Base-by-base conservation (phyloP, 2,329 filamentous ascomycete species). In the Juglanconis oblonga region DNA sequence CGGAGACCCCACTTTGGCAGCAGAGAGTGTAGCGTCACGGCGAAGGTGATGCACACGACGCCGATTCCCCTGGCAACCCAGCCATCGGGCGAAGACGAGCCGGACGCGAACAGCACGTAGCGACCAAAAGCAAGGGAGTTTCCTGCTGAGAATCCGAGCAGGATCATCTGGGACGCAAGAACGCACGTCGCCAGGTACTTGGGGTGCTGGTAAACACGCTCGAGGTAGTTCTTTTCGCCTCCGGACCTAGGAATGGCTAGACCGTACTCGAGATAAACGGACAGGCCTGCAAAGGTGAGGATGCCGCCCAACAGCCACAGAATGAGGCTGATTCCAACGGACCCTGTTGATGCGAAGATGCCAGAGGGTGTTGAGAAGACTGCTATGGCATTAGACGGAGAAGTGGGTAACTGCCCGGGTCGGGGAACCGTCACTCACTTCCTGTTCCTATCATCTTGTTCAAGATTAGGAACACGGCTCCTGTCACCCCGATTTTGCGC, bases 151-250 rank as follows among this genome's bases (percentile, higher is more conserved):
- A 86, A 87, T 0, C 84, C 84, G 1, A 87, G 78, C 1, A 87
- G 73, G 50, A 87, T 76, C 81, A 86, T 85, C 69, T 87, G 84
- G 1, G 83, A 74, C 3, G 84, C 83, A 38, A 87, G 75, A 2
- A 87, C 78, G 62, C 82, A 84, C 0, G 83, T 85, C 1, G 84
- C 80, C 1, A 88, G 70, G 69, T 86, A 85, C 59, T 78, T 80
- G 0, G 85, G 85, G 29, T 76, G 79, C 2, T 78, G 77, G 71
- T 86, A 87, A 14, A 85, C 81, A n/a, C 81, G 77, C 67, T 88
- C 85, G 52, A 88, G 81, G 67, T 88, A 88, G 69, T 87, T 85
- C 76, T 88, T 88, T 64, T 87, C 85, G 24, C 86, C 86, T 13
- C 86, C 85, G 13, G 82, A 86, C 40, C 81, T 76, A 2, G 85